Conservation (phyloP, 140 eudicot genomes). For the Ambrosia hybrid region DNA sequence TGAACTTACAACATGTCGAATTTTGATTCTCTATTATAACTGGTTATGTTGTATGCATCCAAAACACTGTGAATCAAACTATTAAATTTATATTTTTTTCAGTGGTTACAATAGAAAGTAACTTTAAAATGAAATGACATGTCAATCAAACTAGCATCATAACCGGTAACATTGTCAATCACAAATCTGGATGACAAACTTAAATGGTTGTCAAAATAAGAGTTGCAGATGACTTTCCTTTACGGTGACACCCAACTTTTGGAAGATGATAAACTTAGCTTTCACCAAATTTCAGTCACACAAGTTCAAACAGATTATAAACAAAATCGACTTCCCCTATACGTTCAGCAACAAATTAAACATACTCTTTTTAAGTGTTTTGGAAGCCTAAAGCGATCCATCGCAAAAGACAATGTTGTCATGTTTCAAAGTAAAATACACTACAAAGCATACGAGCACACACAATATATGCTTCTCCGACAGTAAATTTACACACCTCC, state of each 20-base stretch:
- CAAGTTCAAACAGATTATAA: not conserved
- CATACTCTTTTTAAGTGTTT: not conserved
- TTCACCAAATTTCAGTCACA: constrained; percentile 7
- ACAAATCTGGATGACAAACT: too few relatives aligned
- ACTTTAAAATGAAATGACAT: too few relatives aligned
- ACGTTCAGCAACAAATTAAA: constrained; percentile 8
- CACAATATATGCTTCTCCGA: constrained; percentile 27
- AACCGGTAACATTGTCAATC: too few relatives aligned
- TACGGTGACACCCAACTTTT: not conserved
- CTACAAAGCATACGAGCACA: constrained; percentile 30
- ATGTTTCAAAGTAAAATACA: constrained; percentile 13
- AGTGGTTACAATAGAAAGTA: too few relatives aligned
- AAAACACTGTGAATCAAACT: too few relatives aligned
- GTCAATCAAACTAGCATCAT: too few relatives aligned
- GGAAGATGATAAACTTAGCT: constrained; percentile 1
- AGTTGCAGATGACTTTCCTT: too few relatives aligned
- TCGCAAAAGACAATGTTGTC: not conserved
- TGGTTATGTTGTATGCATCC: too few relatives aligned
- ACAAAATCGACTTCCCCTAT: not conserved
- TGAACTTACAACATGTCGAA: too few relatives aligned
- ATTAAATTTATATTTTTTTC: too few relatives aligned
- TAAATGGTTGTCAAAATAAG: too few relatives aligned
- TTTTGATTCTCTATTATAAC: too few relatives aligned
- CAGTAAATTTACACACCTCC: constrained; percentile 31
- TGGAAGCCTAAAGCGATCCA: constrained; percentile 17